These are phyloP conservation scores for Smittium culicis DNA, from an alignment of 371 early-diverging fungal genomes.

Conservation along the genomic window DNA sequence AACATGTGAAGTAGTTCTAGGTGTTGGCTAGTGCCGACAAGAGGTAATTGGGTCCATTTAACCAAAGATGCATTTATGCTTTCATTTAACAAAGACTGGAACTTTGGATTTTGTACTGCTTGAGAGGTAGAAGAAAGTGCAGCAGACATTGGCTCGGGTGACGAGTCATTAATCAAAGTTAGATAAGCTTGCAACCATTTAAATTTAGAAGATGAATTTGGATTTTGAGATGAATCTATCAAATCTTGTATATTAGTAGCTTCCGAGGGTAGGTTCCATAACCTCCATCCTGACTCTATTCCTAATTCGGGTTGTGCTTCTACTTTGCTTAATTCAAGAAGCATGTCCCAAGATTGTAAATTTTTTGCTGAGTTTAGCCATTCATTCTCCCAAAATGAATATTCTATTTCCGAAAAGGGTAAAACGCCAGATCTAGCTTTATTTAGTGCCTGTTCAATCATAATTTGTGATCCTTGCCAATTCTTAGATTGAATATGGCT, in stretches of 20 bases:
- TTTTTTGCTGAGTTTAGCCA: constrained; percentile 87
- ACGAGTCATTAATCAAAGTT: constrained; percentile 39
- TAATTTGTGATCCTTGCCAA: constrained; percentile 83
- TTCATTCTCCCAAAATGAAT: constrained; percentile 92
- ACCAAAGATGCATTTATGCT: constrained; percentile 72
- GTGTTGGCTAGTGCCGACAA: constrained; percentile 68
- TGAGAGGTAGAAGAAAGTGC: neutral
- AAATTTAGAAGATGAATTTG: constrained; percentile 38
- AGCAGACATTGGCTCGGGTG: neutral
- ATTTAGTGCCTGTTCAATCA: constrained; percentile 87
- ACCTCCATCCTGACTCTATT: neutral
- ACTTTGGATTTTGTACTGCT: constrained; percentile 19
- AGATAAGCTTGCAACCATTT: constrained; percentile 80
- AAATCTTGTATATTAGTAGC: neutral
- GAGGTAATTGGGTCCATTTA: constrained; percentile 77
- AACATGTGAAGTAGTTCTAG: constrained; percentile 74
- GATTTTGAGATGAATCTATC: neutral
- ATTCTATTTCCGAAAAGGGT: constrained; percentile 94
- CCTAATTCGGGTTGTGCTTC: constrained; percentile 65
- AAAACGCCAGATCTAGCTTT: constrained; percentile 77
- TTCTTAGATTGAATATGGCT: constrained; percentile 89
- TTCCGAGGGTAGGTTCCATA: neutral
- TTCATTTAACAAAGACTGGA: constrained; percentile 68
- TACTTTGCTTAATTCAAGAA: constrained; percentile 81
- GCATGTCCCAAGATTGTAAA: constrained; percentile 97